Evolutionary conservation across 164 flowering plant genomes (phyloP).

Genomic region (Berberis vulgaris): DNA sequence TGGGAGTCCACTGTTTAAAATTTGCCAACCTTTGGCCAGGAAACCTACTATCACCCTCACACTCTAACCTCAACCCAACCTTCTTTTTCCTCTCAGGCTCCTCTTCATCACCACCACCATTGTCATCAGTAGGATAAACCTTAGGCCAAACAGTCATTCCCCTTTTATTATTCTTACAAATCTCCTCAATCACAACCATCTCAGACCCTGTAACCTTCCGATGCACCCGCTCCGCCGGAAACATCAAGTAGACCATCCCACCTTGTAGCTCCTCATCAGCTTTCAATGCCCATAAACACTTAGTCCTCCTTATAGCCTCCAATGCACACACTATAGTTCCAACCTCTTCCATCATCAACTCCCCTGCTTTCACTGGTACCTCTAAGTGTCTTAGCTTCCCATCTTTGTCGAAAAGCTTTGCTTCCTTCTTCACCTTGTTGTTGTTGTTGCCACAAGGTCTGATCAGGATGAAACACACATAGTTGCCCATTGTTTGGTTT

Average conservation of each 20-base stretch:
- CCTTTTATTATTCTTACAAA: slow-evolving; percentile 1
- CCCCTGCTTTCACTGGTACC: slow-evolving; percentile 35
- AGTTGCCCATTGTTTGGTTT: no score
- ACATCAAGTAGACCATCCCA: slow-evolving; percentile 31
- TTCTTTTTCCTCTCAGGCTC: neutral
- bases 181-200: slow-evolving; percentile 16
- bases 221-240: slow-evolving; percentile 21
- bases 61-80: neutral
- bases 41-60: neutral
- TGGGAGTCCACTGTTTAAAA: slow-evolving; percentile 24
- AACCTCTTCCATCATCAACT: slow-evolving; percentile 44
- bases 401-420: slow-evolving; percentile 16
- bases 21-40: slow-evolving; percentile 5
- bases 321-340: slow-evolving; percentile 26
- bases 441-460: no score
- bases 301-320: slow-evolving; percentile 13
- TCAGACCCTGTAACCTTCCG: slow-evolving; percentile 25
- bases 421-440: neutral
- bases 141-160: slow-evolving; percentile 5
- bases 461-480: no score
- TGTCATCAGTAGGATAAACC: neutral
- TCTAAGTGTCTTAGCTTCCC: slow-evolving; percentile 19
- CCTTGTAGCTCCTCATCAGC: slow-evolving; percentile 39
- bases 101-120: neutral
- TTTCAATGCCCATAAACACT: slow-evolving; percentile 23